phyloP scores from a whole-genome alignment of 2,329 filamentous ascomycete species.

The Sporothrix globosa region DNA sequence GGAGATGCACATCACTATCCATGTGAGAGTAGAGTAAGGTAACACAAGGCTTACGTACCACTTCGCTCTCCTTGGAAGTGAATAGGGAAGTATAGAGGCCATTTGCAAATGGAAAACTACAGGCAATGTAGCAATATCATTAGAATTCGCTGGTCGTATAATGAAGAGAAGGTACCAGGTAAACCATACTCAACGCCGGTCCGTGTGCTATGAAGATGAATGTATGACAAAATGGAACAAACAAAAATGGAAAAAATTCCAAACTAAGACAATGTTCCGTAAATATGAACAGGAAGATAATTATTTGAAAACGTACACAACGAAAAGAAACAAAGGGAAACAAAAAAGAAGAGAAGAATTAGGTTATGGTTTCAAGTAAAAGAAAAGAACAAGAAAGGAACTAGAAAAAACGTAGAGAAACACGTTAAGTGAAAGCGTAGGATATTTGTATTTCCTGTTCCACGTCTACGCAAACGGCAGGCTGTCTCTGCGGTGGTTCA shows the following conservation, averaged over 20 bases:
- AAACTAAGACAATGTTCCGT: background rate
- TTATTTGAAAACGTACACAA: background rate
- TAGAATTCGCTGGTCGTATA: no score
- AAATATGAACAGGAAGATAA: background rate
- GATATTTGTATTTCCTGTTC: no score
- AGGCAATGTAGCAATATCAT: no score
- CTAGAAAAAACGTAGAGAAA: background rate
- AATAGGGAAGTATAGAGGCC: background rate
- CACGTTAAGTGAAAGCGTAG: background rate
- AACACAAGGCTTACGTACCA: no score
- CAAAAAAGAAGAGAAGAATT: background rate
- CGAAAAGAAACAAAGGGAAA: background rate
- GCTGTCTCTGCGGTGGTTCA: constrained; percentile 46
- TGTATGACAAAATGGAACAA: background rate
- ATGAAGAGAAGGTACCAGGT: background rate
- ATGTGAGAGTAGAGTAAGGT: background rate
- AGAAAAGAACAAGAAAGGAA: constrained; percentile 1
- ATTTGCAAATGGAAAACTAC: no score
- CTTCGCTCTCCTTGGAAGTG: no score
- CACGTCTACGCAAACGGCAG: constrained; percentile 39
- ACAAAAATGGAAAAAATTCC: background rate
- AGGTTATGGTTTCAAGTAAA: background rate
- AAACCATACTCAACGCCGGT: background rate
- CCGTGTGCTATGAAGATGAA: background rate
- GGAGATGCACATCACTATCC: background rate